Evolutionary conservation across 2,329 filamentous ascomycete genomes (phyloP), one percentile per base, ranked within the genome.

Genomic region (Orbilia brochopaga): DNA sequence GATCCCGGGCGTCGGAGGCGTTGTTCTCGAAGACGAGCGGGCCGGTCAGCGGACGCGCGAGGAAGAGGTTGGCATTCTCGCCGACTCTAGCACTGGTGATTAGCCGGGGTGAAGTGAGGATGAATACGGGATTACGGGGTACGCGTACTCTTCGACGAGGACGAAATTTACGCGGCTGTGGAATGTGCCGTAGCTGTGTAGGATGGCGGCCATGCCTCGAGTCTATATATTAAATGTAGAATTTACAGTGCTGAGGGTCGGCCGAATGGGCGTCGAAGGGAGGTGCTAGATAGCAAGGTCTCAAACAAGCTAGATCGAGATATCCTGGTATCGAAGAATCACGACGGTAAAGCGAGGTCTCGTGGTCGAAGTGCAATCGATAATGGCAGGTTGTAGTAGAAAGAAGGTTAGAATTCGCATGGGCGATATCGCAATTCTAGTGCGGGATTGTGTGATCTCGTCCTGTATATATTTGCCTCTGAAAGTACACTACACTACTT

Each of bases 1-100:
- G 89, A 75, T 92, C 90, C 57, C 90, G 82, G 61, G 89, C 89
- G 78, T 92, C 90, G 61, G 87, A 90, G 73, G 84, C 85, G 74
- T 87, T 85, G 75, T 92, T 92, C 74, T 89, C 86, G 78, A 92
- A 90, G 10, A 92, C 81, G 44, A 92, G 79, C 0, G 88, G 85
- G 0, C 87, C 88, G 42, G 90, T 80, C 44, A 88, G 79, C 0
- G 90, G 90, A 77, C 84, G 84, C 11, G 85, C 55, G 53, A 76
- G 72, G 64, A 77, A 75, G 50, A 74, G 66, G 21, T 70, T 61
- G 11, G 55, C 21, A 21, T 70, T 53, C 55, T 58, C 21, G 35
- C 21, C 60, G 51, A 65, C 46, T 37, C 67, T 72, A 11, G 19
- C 7, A 10, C 6, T 48, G n/a, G 8, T 4, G 44, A 17, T 48